Evolutionary conservation across 2,329 filamentous ascomycete genomes (phyloP).

Genomic region (Talaromyces sp.): DNA sequence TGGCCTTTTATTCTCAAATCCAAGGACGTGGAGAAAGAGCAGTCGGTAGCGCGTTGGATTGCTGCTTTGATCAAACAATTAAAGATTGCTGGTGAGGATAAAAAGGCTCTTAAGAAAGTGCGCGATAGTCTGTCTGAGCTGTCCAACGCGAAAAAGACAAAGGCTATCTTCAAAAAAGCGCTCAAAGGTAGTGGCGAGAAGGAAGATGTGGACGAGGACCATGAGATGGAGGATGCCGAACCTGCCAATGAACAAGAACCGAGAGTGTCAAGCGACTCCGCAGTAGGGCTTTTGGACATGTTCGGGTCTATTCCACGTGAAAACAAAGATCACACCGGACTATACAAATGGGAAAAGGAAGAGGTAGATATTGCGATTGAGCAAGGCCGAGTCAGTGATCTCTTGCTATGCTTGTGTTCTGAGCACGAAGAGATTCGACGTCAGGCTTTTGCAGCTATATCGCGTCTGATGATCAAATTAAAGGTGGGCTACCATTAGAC

Average conservation of each 20-base stretch:
- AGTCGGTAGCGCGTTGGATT: constrained; percentile 57
- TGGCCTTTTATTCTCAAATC: constrained; percentile 64
- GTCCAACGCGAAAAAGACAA: constrained; percentile 37
- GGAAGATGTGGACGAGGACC: constrained; percentile 10
- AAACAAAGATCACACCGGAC: constrained; percentile 41
- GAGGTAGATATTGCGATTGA: constrained; percentile 75
- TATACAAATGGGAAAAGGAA: constrained; percentile 68
- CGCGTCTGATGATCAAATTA: constrained; percentile 48
- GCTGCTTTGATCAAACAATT: constrained; percentile 56
- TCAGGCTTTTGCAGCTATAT: constrained; percentile 56
- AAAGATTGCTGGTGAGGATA: constrained; percentile 52
- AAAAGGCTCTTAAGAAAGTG: constrained; percentile 45
- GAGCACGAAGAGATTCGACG: constrained; percentile 70
- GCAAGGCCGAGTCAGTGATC: constrained; percentile 65
- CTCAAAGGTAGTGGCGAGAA: constrained; percentile 31
- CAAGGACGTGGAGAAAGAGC: constrained; percentile 42
- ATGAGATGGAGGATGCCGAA: constrained; percentile 17
- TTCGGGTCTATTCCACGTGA: constrained; percentile 51
- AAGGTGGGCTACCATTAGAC: constrained; percentile 33
- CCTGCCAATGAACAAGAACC: constrained; percentile 15
- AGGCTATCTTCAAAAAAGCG: constrained; percentile 34
- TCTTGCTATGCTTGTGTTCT: constrained; percentile 75
- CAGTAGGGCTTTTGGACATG: constrained; percentile 50
- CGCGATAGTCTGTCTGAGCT: constrained; percentile 44
- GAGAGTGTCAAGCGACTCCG: background rate